Base-by-base conservation (phyloP, 208 protist genomes). In the Crithidia bombi region DNA sequence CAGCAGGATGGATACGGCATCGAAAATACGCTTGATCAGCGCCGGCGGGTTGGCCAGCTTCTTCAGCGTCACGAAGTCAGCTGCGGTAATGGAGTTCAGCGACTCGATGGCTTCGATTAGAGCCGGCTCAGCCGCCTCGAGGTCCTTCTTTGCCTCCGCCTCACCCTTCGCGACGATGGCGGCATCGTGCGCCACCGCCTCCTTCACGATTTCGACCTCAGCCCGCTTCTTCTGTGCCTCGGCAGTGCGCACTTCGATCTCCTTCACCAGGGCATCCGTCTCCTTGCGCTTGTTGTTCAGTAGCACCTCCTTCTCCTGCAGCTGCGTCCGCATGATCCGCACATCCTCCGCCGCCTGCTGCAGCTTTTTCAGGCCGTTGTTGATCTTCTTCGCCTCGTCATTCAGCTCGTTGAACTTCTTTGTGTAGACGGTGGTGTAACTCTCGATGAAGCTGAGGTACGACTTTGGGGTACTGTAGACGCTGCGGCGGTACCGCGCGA, bases 1-100 rank as follows among this genome's bases (percentile, higher is more conserved):
- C 52, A 94, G 83, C 62, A 98, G 75, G 30, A 99, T 94, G 12
- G 97, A 90, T n/a, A 99, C 98, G 61, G 94, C 91, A 77, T 99
- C 98, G 75, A 99, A 96, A 79, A 99, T 98, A 69, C 96, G 89
- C 83, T 98, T 98, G 75, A 99, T 98, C 32, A 99, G 78, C 52
- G 96, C 86, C 25, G 98, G 98, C 33, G 98, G 98, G 75, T 98
- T 98, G 15, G 94, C 88, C 23, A 99, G 82, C 74, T 94, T 96
- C 82, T 98, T 98, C 52, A 99, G 74, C 49, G 81, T 98, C 52
- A 95, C 83, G 68, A 99, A 98, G 61, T 98, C 97, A 67, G 89
- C 86, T 7, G 95, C 66, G 25, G 83, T 96, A 67, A 99, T 98
- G 57, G 89, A 92, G 74, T 98, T 94, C 33, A 99, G 86, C 3